These are phyloP conservation scores for Glarea lozoyensis DNA, from an alignment of 495 filamentous ascomycete genomes.

Conservation along the genomic window DNA sequence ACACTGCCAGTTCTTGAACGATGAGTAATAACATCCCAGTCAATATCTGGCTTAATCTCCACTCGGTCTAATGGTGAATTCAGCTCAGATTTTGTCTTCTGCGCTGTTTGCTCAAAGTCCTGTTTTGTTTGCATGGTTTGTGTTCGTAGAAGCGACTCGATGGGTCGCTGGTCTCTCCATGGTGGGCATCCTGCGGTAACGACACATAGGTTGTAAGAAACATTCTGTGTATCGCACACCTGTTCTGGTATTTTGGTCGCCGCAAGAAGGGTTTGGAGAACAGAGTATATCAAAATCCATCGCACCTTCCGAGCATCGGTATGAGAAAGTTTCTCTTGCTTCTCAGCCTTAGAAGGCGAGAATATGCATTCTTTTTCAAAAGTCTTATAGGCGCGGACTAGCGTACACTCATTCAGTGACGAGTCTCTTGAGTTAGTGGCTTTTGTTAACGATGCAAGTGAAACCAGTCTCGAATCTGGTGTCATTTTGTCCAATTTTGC, in stretches of 20 bases:
- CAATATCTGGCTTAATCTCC: slow-evolving; percentile 34
- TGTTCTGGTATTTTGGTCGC: slow-evolving; percentile 30
- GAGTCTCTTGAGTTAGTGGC: slow-evolving; percentile 30
- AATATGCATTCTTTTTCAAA: slow-evolving; percentile 37
- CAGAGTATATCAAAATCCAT: slow-evolving; percentile 64
- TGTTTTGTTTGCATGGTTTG: slow-evolving; percentile 19
- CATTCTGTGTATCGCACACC: slow-evolving; percentile 24
- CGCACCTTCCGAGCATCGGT: slow-evolving; percentile 54
- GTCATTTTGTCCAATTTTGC: slow-evolving; percentile 15
- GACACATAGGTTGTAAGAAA: slow-evolving; percentile 35
- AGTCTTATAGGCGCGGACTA: slow-evolving; percentile 35
- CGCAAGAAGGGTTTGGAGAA: slow-evolving; percentile 54
- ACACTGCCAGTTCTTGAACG: slow-evolving; percentile 8
- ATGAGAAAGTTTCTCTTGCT: slow-evolving; percentile 31
- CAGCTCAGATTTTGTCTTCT: slow-evolving; percentile 1
- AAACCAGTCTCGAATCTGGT: slow-evolving; percentile 26
- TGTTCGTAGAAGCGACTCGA: slow-evolving; percentile 8
- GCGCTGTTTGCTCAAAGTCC: slow-evolving; percentile 2
- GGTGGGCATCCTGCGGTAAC: slow-evolving; percentile 30
- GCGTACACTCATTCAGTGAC: slow-evolving; percentile 24
- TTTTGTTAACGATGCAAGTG: slow-evolving; percentile 28
- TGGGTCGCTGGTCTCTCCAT: slow-evolving; percentile 26
- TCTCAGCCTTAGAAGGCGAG: slow-evolving; percentile 27
- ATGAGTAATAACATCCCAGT: slow-evolving; percentile 28
- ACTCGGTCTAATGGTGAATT: neutral